A percentile compares a stretch with the other conserved stretches of the same genome.
phyloP scores from a whole-genome alignment of 1,284 basidiomycete genomes.

The Ganoderma lingzhi region DNA sequence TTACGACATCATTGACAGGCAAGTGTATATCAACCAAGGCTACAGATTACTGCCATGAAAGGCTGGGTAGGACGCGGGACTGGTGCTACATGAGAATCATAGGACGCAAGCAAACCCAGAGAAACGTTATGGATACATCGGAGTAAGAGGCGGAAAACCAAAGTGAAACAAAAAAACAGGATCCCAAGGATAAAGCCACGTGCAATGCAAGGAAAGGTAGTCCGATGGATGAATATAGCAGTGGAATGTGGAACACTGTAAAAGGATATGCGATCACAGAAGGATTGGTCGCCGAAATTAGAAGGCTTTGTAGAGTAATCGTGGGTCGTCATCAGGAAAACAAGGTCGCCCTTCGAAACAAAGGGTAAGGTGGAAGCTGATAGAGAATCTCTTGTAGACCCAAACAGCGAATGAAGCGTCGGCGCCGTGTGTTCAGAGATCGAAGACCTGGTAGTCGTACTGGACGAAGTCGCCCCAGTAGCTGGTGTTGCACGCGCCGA shows the following conservation, averaged over 20 bases:
- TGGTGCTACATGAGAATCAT: constrained; percentile 25
- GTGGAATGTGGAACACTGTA: neutral
- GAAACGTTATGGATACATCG: constrained; percentile 30
- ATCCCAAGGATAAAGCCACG: neutral
- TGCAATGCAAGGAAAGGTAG: neutral
- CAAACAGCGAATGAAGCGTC: neutral
- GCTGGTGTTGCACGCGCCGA: constrained; percentile 65
- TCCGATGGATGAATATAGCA: neutral
- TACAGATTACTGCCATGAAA: constrained; percentile 21
- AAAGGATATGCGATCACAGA: too few relatives aligned
- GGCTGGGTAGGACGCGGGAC: constrained; percentile 17
- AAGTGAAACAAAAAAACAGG: neutral
- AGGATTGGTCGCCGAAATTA: constrained; percentile 15
- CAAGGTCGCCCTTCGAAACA: constrained; percentile 22
- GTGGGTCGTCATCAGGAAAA: constrained; percentile 20
- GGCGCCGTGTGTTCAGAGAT: constrained; percentile 43
- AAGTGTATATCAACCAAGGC: constrained; percentile 22
- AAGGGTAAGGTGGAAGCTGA: constrained; percentile 8
- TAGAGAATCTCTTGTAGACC: neutral
- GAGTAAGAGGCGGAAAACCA: constrained; percentile 8
- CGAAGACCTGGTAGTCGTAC: constrained; percentile 77
- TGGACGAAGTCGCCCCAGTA: constrained; percentile 72
- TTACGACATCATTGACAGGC: neutral
- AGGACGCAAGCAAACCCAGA: constrained; percentile 9
- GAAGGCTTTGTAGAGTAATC: constrained; percentile 23